Evolutionary conservation across 345 rosid genomes (phyloP), one percentile per base, ranked within the genome.

Genomic region (Citrus cavaleriei): DNA sequence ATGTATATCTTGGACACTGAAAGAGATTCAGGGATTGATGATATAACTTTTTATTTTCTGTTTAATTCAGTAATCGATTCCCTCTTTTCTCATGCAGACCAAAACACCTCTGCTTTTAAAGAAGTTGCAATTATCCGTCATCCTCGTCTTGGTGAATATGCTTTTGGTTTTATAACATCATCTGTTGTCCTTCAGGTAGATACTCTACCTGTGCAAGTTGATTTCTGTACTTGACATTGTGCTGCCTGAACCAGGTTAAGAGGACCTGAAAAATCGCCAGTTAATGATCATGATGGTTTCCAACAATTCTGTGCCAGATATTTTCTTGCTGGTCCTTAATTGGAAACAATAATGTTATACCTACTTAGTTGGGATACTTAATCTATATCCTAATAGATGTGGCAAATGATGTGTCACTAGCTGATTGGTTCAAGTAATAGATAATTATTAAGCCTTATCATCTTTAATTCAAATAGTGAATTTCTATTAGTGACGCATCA

Each of bases 141-240:
- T 82, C 98, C 98, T 71, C 95, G 95, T 76, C 82, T 79, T 74
- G 95, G 97, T 38, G 98, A 93, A 91, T 93, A 93, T 82, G 98
- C 95, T 67, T 92, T 93, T 83, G 97, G 97, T 55, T 93, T 93
- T 78, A 93, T 93, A 59, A 93, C 98, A 51, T 93, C 98, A 40
- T 86, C 93, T 13, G 81, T 93, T 78, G 80, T 87, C 77, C 93
- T 94, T 79, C 97, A 94, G 94, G 98, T 94, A 81, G 73, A 25
- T 35, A 25, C n/a, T 55, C 46, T 12, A 51, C 64, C 51, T 60
- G 60, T 38, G 71, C 34, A 64, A 35, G 49, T 27, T 57, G 27
- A 59, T 81, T 55, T 76, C 13, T 19, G 32, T 67, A 32, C 32
- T 62, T 35, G 55, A 76, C 28, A 34, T 42, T 78, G 73, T 37